Conservation (phyloP, 2,329 filamentous ascomycete genomes). For the Corinectria fuckeliana region DNA sequence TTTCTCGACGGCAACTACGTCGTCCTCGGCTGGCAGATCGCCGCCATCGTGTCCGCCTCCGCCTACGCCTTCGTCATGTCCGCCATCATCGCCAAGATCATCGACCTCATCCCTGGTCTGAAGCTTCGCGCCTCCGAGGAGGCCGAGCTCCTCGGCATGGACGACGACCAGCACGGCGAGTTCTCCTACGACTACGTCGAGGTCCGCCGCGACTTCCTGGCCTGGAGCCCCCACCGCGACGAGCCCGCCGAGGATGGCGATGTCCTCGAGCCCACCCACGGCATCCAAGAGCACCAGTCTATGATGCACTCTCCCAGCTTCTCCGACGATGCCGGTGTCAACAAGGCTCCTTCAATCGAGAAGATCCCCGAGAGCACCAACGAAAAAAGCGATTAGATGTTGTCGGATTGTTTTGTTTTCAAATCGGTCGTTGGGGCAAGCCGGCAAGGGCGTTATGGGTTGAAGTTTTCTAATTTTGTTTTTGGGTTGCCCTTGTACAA, state of each 20-base stretch:
- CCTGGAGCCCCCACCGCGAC: slow-evolving; percentile 79
- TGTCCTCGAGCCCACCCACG: slow-evolving; percentile 70
- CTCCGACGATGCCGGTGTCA: slow-evolving; percentile 33
- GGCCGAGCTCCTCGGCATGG: slow-evolving; percentile 86
- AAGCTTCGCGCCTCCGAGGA: slow-evolving; percentile 81
- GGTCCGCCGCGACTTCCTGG: slow-evolving; percentile 85
- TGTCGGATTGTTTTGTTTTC: slow-evolving; percentile 11
- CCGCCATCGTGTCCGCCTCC: slow-evolving; percentile 71
- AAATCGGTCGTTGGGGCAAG: slow-evolving; percentile 29
- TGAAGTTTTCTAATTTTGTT: slow-evolving; percentile 20
- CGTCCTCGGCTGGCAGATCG: slow-evolving; percentile 80
- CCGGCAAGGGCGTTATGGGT: slow-evolving; percentile 37
- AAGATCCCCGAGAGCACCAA: slow-evolving; percentile 20
- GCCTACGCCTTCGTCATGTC: slow-evolving; percentile 77
- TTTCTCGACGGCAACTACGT: slow-evolving; percentile 79
- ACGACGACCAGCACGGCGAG: slow-evolving; percentile 88
- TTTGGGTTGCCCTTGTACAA: slow-evolving; percentile 20
- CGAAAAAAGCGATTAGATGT: slow-evolving; percentile 23
- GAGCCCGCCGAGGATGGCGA: slow-evolving; percentile 67
- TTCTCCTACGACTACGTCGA: slow-evolving; percentile 92
- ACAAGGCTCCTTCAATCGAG: slow-evolving; percentile 33
- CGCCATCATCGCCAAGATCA: slow-evolving; percentile 73
- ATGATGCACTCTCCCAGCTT: slow-evolving; percentile 44
- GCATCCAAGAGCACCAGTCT: slow-evolving; percentile 69
- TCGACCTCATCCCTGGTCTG: slow-evolving; percentile 78